A percentile compares a stretch with the other conserved stretches of the same genome.
phyloP scores from a whole-genome alignment of 768 basidiomycete species.

The Cyathus striatus region DNA sequence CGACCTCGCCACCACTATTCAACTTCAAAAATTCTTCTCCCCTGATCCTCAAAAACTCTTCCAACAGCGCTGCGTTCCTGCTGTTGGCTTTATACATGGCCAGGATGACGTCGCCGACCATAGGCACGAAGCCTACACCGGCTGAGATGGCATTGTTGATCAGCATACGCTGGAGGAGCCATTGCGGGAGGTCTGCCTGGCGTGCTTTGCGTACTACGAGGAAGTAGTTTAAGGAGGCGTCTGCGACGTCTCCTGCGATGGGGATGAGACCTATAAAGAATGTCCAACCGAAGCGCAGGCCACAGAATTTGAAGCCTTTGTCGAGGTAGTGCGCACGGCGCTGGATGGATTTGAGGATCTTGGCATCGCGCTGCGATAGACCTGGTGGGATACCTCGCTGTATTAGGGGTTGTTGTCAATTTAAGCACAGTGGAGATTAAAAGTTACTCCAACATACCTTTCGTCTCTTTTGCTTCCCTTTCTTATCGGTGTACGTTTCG shows the following conservation, averaged over 20 bases:
- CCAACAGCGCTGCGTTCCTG: slow-evolving; percentile 80
- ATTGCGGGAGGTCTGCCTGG: slow-evolving; percentile 61
- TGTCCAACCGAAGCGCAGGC: slow-evolving; percentile 83
- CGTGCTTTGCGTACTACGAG: slow-evolving; percentile 75
- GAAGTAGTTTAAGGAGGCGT: slow-evolving; percentile 62
- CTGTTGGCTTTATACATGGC: slow-evolving; percentile 86
- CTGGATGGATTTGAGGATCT: slow-evolving; percentile 70
- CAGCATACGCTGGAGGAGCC: slow-evolving; percentile 72
- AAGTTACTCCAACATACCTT: slow-evolving; percentile 37
- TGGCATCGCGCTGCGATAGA: slow-evolving; percentile 68
- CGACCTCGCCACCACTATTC: slow-evolving; percentile 25
- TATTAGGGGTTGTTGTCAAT: not conserved
- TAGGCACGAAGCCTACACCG: slow-evolving; percentile 59
- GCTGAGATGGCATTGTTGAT: slow-evolving; percentile 70
- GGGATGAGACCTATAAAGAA: slow-evolving; percentile 78
- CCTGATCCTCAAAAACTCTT: slow-evolving; percentile 77
- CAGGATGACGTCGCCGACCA: slow-evolving; percentile 71
- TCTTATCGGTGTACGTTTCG: slow-evolving; percentile 51
- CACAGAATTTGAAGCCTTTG: slow-evolving; percentile 77
- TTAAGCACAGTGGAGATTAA: slow-evolving; percentile 1
- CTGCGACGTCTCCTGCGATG: slow-evolving; percentile 60
- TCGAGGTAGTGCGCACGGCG: slow-evolving; percentile 81
- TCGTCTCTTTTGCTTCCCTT: slow-evolving; percentile 50
- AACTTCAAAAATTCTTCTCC: slow-evolving; percentile 67
- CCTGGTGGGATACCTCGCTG: slow-evolving; percentile 73